These are phyloP conservation scores for Exophiala sp. DNA, from an alignment of 2,329 filamentous ascomycete genomes.

Conservation along the genomic window DNA sequence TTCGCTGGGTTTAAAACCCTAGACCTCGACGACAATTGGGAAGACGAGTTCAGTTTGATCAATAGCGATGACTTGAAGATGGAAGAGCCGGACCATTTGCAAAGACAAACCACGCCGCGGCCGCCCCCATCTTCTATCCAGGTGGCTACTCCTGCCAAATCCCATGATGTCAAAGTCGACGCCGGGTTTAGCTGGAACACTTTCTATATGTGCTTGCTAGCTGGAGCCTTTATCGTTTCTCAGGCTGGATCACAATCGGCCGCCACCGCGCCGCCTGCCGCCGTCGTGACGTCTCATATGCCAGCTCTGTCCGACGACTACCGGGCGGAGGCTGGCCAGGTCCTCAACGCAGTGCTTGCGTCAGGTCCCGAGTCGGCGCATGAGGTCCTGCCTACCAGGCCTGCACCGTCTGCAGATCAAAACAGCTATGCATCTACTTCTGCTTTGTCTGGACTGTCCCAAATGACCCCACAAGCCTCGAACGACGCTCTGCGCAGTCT, in stretches of 20 bases:
- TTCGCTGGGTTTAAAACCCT: constrained; percentile 80
- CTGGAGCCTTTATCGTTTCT: constrained; percentile 91
- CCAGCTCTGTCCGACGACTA: constrained; percentile 44
- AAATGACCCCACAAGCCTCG: constrained; percentile 33
- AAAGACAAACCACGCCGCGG: constrained; percentile 39
- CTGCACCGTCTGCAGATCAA: constrained; percentile 27
- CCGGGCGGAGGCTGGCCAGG: constrained; percentile 44
- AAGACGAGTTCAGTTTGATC: constrained; percentile 72
- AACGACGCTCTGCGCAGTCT: constrained; percentile 55
- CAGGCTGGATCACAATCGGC: constrained; percentile 60
- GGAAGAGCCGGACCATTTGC: constrained; percentile 50
- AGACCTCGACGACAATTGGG: constrained; percentile 74
- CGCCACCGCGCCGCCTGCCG: constrained; percentile 70
- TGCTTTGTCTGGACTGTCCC: constrained; percentile 35
- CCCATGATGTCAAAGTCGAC: constrained; percentile 46
- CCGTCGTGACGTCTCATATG: constrained; percentile 64
- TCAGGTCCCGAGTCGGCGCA: constrained; percentile 44
- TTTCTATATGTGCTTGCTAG: constrained; percentile 92
- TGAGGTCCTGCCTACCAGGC: constrained; percentile 28
- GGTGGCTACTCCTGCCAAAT: constrained; percentile 6
- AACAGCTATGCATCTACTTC: constrained; percentile 10
- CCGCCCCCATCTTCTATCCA: constrained; percentile 16
- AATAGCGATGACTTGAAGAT: constrained; percentile 56
- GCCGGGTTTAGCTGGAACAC: constrained; percentile 62
- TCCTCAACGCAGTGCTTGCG: constrained; percentile 43